Percentiles rank a stretch among this genome's conserved stretches.
phyloP scores from a whole-genome alignment of 2,329 filamentous ascomycete species.

The Sporothrix schenckii region DNA sequence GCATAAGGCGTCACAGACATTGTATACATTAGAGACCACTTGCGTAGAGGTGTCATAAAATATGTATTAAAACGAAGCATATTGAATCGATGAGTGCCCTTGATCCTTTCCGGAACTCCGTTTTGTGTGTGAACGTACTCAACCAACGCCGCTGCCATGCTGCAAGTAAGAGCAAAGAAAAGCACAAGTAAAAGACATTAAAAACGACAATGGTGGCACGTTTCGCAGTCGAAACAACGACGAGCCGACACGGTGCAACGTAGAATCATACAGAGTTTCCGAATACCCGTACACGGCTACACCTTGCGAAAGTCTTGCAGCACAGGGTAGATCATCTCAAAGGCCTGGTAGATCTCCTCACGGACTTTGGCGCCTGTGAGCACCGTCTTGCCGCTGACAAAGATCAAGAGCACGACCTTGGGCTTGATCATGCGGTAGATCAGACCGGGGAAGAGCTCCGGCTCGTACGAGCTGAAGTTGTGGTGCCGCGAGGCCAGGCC shows the following conservation, averaged over 20 bases:
- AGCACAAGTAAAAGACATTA: neutral
- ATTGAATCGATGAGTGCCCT: neutral
- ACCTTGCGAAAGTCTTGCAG: slow-evolving; percentile 71
- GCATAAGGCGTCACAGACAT: slow-evolving; percentile 36
- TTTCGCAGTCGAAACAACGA: neutral
- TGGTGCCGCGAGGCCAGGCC: slow-evolving; percentile 96
- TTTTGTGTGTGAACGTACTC: neutral
- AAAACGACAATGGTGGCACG: neutral
- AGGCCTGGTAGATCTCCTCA: slow-evolving; percentile 96
- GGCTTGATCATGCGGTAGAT: slow-evolving; percentile 99
- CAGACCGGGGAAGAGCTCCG: slow-evolving; percentile 96
- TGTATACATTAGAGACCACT: neutral
- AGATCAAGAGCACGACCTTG: slow-evolving; percentile 97
- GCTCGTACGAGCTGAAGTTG: slow-evolving; percentile 99
- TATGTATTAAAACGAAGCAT: neutral
- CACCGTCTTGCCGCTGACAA: slow-evolving; percentile 97
- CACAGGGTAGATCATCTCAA: slow-evolving; percentile 97
- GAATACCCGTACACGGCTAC: slow-evolving; percentile 41
- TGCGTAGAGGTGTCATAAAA: neutral
- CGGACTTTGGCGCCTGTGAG: slow-evolving; percentile 96
- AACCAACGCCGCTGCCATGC: slow-evolving; percentile 22
- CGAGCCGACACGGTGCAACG: neutral
- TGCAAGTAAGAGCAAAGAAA: neutral
- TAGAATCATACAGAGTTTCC: neutral
- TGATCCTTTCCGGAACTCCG: slow-evolving; percentile 1